Evolutionary conservation across 148 eudicot species (phyloP), one percentile per base, ranked within the genome.

Genomic region (Heliamphora exappendiculata): DNA sequence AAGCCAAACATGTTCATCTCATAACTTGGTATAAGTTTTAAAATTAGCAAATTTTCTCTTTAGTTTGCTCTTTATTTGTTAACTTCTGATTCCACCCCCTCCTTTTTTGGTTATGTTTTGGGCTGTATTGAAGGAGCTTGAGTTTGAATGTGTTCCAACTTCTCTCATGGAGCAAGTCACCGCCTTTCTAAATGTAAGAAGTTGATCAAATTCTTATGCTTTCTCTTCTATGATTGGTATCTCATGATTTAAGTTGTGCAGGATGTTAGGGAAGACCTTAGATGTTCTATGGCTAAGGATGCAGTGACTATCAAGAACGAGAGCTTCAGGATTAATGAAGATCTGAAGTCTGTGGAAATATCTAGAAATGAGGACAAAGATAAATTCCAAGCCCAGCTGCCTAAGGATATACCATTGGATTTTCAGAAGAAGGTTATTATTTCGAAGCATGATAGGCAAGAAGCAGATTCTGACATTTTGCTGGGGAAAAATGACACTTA

Each of bases 261-360:
- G 98, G 91, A 87, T 84, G 88, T 90, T 66, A 93, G 99, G 83
- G 94, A 91, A 82, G 93, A 93, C 75, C 94, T 96, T 77, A 85
- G 99, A 85, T 86, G 82, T 81, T 85, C 98, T 79, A 96, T 96
- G 97, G 98, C 97, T 22, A 91, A 85, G 70, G 98, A 96, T 88
- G 98, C 92, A 24, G 88, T 84, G 76, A 80, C 85, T 72, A 83
- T 96, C 42, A 91, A 87, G 85, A 91, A 91, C 79, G 98, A 93
- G 85, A 85, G 84, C 86, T 86, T 91, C 31, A 82, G 69, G 75
- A 70, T 75, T 64, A 79, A 78, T 22, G 75, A 78, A 39, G 75
- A 83, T 79, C 80, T 69, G 20, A 84, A 74, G 29, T n/a, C 34
- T 67, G 10, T 31, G 64, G 74, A 70, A 45, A 45, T 34, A 42